These are phyloP conservation scores for Lobosporangium transversale DNA, from an alignment of 192 early-diverging fungal genomes.

Conservation along the genomic window DNA sequence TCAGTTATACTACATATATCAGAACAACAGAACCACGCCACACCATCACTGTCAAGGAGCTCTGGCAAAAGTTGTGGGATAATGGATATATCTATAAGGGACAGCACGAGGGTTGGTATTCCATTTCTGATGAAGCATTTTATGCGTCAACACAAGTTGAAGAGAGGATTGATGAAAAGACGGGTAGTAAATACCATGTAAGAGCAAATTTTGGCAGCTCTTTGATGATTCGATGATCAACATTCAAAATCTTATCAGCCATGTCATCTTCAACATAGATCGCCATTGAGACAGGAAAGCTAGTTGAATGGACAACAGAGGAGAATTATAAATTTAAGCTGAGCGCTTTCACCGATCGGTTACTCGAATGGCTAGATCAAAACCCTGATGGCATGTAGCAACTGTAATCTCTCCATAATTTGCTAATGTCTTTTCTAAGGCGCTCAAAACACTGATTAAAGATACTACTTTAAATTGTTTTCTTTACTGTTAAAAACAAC, in stretches of 20 bases:
- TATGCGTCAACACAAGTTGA: constrained; percentile 80
- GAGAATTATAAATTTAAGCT: constrained; percentile 95
- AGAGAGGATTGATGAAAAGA: constrained; percentile 63
- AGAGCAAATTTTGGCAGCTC: neutral
- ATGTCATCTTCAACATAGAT: too few relatives aligned
- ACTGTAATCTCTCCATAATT: neutral
- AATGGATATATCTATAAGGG: constrained; percentile 92
- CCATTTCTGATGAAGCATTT: constrained; percentile 95
- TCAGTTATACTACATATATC: constrained; percentile 83
- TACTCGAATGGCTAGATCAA: constrained; percentile 75
- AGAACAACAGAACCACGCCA: constrained; percentile 88
- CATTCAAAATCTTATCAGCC: too few relatives aligned
- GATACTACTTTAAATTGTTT: too few relatives aligned
- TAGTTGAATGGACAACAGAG: constrained; percentile 90
- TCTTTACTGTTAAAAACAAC: neutral
- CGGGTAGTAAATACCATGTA: constrained; percentile 61
- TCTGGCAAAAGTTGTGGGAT: constrained; percentile 80
- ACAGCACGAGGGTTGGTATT: constrained; percentile 93
- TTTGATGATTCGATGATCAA: too few relatives aligned
- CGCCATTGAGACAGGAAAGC: constrained; percentile 84
- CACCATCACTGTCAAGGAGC: constrained; percentile 66
- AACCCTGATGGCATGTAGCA: constrained; percentile 64
- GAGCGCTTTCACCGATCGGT: constrained; percentile 64
- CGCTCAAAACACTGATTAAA: too few relatives aligned
- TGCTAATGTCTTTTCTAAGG: too few relatives aligned